Conservation (phyloP, 768 basidiomycete species). For the Naganishia randhawae region DNA sequence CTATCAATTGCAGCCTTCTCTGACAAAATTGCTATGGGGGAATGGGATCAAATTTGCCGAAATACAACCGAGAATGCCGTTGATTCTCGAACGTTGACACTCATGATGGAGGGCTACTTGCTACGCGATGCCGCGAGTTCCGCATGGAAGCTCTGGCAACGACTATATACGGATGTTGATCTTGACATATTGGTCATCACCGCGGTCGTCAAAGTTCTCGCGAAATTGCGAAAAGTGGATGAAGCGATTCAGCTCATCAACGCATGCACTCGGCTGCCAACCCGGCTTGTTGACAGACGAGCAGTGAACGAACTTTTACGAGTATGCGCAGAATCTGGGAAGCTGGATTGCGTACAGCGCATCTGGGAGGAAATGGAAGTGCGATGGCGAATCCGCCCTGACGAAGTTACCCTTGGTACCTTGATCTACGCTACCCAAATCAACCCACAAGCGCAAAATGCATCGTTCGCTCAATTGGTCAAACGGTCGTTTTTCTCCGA, state of each 20-base stretch:
- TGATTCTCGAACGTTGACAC: background rate
- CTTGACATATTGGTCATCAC: background rate
- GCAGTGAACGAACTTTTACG: constrained; percentile 12
- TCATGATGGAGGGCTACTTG: constrained; percentile 11
- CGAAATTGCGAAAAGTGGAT: background rate
- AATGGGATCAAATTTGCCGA: constrained; percentile 5
- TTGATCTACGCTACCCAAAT: background rate
- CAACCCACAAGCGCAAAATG: background rate
- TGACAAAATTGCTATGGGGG: background rate
- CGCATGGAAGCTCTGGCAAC: constrained; percentile 20
- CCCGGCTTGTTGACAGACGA: background rate
- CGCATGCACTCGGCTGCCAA: constrained; percentile 3
- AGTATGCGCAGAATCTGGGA: constrained; percentile 4
- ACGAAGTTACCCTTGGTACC: background rate
- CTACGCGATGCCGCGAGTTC: background rate
- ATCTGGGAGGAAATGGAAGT: constrained; percentile 18
- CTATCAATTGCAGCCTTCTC: constrained; percentile 1
- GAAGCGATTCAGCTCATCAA: constrained; percentile 15
- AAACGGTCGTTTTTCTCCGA: constrained; percentile 19
- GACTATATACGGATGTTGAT: background rate
- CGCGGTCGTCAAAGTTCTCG: constrained; percentile 11
- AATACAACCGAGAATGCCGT: background rate
- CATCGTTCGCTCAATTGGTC: constrained; percentile 16
- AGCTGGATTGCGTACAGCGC: constrained; percentile 10
- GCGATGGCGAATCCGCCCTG: constrained; percentile 12